A percentile compares a stretch with the other conserved stretches of the same genome.
Conservation (phyloP, 805 yeast species). For the Torulaspora franciscae region DNA sequence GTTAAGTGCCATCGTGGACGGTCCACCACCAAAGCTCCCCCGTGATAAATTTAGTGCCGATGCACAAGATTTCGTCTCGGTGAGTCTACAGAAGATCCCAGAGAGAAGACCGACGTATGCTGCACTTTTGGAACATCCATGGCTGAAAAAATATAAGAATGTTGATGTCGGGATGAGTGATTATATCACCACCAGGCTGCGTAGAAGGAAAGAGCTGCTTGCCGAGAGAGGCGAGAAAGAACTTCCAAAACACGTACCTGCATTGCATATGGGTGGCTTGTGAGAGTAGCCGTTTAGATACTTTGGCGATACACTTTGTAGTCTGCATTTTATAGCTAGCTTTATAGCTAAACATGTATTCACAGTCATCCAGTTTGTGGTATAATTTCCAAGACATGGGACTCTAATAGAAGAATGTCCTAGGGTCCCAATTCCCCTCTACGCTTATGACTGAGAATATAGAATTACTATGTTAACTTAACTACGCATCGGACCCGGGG, state of each 20-base stretch:
- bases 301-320: background rate
- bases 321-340: conserved; percentile 4
- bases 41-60: conserved; percentile 56
- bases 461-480: too few species aligned
- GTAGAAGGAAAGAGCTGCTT: conserved; percentile 27
- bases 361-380: background rate
- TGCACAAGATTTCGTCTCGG: conserved; percentile 75
- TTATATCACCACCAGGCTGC: conserved; percentile 38
- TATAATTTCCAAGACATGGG: background rate
- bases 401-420: too few species aligned
- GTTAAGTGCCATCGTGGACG: conserved; percentile 93
- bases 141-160: conserved; percentile 58
- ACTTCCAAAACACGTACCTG: conserved; percentile 31
- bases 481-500: too few species aligned
- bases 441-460: too few species aligned
- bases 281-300: conserved; percentile 10
- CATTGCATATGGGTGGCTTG: conserved; percentile 38
- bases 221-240: conserved; percentile 29
- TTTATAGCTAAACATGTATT: conserved; percentile 1
- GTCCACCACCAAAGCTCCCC: conserved; percentile 81
- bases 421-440: too few species aligned
- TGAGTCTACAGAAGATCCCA: conserved; percentile 77
- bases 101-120: conserved; percentile 75
- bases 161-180: conserved; percentile 37
- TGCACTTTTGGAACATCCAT: conserved; percentile 71